Percentiles rank a stretch among this genome's conserved stretches.
Evolutionary conservation across 2,329 filamentous ascomycete genomes (phyloP).

Genomic region (Akanthomyces muscarius): DNA sequence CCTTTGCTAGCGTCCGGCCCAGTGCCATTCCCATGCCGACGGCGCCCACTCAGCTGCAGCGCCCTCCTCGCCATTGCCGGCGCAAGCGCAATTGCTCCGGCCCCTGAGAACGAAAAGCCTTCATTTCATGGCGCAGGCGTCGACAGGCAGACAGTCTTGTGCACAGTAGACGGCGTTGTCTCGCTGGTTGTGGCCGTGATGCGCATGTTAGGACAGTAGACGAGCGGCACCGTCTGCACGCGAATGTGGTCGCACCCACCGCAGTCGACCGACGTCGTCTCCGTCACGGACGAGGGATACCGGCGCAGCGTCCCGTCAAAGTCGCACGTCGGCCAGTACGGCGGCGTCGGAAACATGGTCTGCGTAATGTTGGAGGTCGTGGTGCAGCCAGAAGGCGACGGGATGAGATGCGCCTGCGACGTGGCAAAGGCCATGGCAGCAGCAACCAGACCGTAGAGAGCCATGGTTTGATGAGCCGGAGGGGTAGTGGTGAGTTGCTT

Average conservation of each 20-base stretch:
- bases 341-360: slow-evolving; percentile 26
- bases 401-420: not conserved
- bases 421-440: not conserved
- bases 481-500: not conserved
- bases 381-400: slow-evolving; percentile 24
- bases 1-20: no score
- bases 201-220: slow-evolving; percentile 26
- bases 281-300: slow-evolving; percentile 28
- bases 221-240: slow-evolving; percentile 21
- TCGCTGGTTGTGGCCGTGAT: slow-evolving; percentile 22
- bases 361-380: slow-evolving; percentile 26
- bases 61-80: no score
- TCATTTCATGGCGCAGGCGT: not conserved
- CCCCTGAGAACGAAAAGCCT: no score
- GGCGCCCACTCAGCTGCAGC: no score
- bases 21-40: no score
- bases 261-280: slow-evolving; percentile 28
- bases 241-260: slow-evolving; percentile 28
- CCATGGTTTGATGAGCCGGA: not conserved
- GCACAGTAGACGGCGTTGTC: slow-evolving; percentile 25
- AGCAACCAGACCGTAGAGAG: not conserved
- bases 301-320: slow-evolving; percentile 24
- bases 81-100: no score
- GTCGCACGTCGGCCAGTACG: slow-evolving; percentile 26
- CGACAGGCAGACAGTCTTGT: slow-evolving; percentile 27